These are phyloP conservation scores for Epichloe amarillans DNA, from an alignment of 2,329 filamentous ascomycete species.

Conservation along the genomic window DNA sequence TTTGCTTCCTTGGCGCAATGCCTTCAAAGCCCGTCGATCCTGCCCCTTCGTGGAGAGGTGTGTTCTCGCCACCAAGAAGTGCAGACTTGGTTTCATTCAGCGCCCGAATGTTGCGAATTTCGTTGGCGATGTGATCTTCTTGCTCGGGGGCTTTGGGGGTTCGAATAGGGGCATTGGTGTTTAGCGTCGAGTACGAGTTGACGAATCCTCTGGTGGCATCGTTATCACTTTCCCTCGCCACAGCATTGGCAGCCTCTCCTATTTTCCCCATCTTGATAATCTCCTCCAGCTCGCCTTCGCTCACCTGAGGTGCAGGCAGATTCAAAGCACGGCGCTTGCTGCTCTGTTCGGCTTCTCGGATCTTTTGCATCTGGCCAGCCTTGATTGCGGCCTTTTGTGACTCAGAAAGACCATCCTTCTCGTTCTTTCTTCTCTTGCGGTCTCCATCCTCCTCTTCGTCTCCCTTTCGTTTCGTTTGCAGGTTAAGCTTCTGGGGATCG, in stretches of 20 bases:
- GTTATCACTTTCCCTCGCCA: constrained; percentile 68
- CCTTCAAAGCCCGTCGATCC: constrained; percentile 82
- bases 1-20: constrained; percentile 65
- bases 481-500: constrained; percentile 83
- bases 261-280: constrained; percentile 98
- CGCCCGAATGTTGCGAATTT: constrained; percentile 85
- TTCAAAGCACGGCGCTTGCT: constrained; percentile 79
- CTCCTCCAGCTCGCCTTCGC: constrained; percentile 85
- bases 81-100: constrained; percentile 90
- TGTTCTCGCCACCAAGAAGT: constrained; percentile 85
- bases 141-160: constrained; percentile 84
- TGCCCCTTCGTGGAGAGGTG: constrained; percentile 67
- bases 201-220: constrained; percentile 74
- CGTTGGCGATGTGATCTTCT: constrained; percentile 92
- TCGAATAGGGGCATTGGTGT: constrained; percentile 73
- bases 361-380: constrained; percentile 86
- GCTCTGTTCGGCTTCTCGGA: constrained; percentile 91
- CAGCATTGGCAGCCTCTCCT: constrained; percentile 68
- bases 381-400: constrained; percentile 76
- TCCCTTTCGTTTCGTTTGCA: constrained; percentile 84
- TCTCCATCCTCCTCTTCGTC: constrained; percentile 74
- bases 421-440: constrained; percentile 79
- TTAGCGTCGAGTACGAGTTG: constrained; percentile 72
- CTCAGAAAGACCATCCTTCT: constrained; percentile 66
- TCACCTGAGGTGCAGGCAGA: constrained; percentile 79